Evolutionary conservation across 2,329 filamentous ascomycete species (phyloP).

Genomic region (Talaromyces piceae): DNA sequence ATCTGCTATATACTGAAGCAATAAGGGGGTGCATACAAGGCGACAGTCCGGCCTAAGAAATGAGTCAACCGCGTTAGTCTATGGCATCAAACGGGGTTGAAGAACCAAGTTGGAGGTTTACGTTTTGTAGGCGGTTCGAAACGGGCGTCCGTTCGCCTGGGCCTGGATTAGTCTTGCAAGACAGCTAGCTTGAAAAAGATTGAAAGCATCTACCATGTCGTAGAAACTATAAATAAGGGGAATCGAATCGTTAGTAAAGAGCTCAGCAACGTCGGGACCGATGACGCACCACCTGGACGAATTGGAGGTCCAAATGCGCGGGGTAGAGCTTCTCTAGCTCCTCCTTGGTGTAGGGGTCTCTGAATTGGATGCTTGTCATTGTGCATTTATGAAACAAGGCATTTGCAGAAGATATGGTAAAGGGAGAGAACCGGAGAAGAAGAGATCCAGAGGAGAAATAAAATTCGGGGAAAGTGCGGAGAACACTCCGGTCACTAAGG

Average conservation of each 20-base stretch:
- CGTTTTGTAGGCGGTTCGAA: conserved; percentile 77
- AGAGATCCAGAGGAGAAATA: too few relatives aligned
- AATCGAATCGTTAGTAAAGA: conserved; percentile 5
- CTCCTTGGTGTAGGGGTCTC: conserved; percentile 67
- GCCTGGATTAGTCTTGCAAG: background rate
- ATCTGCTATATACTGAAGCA: background rate
- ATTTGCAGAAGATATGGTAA: too few relatives aligned
- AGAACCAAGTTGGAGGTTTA: conserved; percentile 17
- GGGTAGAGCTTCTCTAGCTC: conserved; percentile 82
- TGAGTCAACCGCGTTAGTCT: conserved; percentile 14
- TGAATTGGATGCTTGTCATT: conserved; percentile 74
- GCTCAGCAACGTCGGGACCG: background rate
- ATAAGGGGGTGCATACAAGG: conserved; percentile 34
- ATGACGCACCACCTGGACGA: conserved; percentile 68
- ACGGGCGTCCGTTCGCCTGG: conserved; percentile 72
- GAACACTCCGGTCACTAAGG: too few relatives aligned
- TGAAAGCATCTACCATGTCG: conserved; percentile 55
- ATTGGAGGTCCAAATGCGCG: conserved; percentile 66
- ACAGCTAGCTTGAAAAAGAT: background rate
- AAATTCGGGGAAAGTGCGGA: too few relatives aligned
- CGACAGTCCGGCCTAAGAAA: conserved; percentile 44
- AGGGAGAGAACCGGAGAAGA: background rate
- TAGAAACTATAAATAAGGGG: conserved; percentile 45
- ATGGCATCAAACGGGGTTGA: background rate
- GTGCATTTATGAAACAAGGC: too few relatives aligned